Evolutionary conservation across 768 basidiomycete genomes (phyloP).

Genomic region (Leucocoprinus sp.): DNA sequence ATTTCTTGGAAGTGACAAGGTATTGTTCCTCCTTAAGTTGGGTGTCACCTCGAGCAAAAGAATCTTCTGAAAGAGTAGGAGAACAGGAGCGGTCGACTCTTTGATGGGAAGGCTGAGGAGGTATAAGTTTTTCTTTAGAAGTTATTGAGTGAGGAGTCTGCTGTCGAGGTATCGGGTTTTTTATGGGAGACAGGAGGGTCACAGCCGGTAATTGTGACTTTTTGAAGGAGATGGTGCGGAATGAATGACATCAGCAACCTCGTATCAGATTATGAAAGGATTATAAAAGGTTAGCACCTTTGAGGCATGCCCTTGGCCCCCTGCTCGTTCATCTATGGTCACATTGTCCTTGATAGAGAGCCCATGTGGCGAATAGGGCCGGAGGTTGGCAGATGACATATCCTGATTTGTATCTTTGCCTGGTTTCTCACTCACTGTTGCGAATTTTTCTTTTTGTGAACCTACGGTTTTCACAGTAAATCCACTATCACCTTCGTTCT

Average conservation of each 20-base stretch:
- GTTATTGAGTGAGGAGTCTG: neutral
- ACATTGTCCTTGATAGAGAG: neutral
- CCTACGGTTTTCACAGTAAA: conserved; percentile 21
- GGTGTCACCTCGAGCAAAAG: conserved; percentile 47
- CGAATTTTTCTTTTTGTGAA: conserved; percentile 49
- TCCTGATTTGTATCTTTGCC: conserved; percentile 6
- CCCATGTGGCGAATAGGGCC: conserved; percentile 17
- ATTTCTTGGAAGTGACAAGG: conserved; percentile 39
- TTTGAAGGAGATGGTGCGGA: conserved; percentile 7
- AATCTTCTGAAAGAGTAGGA: conserved; percentile 44
- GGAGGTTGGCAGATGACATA: conserved; percentile 16
- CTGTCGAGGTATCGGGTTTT: conserved; percentile 10
- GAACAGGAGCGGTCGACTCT: conserved; percentile 6
- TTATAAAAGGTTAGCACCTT: conserved; percentile 3
- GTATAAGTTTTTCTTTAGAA: conserved; percentile 11
- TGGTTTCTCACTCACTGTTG: conserved; percentile 3
- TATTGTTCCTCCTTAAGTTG: conserved; percentile 39
- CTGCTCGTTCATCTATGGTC: conserved; percentile 7
- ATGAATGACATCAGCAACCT: conserved; percentile 2
- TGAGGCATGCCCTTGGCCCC: conserved; percentile 14
- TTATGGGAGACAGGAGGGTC: conserved; percentile 16
- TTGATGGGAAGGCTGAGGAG: conserved; percentile 10
- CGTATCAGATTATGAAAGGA: too few species aligned
- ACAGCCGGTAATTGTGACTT: conserved; percentile 14
- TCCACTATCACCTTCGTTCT: conserved; percentile 18